Evolutionary conservation across 352 stramenopile species (phyloP).

Genomic region (Globisporangium recalcitrans): DNA sequence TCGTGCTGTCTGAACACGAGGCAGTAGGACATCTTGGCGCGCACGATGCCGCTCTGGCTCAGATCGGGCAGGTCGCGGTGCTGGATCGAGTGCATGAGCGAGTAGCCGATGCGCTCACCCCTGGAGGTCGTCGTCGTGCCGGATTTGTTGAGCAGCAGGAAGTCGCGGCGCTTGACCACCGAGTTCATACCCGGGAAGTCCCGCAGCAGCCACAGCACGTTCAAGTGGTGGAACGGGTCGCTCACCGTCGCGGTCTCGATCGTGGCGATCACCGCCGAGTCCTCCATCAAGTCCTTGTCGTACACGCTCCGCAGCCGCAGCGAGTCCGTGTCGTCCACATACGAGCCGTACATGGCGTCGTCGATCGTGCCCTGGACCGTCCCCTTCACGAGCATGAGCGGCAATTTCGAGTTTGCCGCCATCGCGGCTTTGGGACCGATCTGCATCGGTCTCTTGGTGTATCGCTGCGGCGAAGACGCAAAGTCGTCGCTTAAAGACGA

Average conservation of each 20-base stretch:
- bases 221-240: slow-evolving; percentile 55
- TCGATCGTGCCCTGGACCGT: slow-evolving; percentile 39
- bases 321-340: slow-evolving; percentile 34
- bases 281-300: slow-evolving; percentile 48
- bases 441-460: slow-evolving; percentile 9
- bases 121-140: slow-evolving; percentile 32
- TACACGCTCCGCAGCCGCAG: slow-evolving; percentile 28
- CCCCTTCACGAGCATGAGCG: slow-evolving; percentile 25
- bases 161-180: slow-evolving; percentile 41
- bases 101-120: slow-evolving; percentile 46
- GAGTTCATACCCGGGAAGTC: slow-evolving; percentile 26
- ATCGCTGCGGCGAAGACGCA: neutral
- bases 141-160: slow-evolving; percentile 34
- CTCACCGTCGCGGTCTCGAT: slow-evolving; percentile 35
- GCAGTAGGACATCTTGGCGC: slow-evolving; percentile 37
- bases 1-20: slow-evolving; percentile 38
- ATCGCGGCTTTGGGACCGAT: slow-evolving; percentile 41
- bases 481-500: slow-evolving; percentile 15
- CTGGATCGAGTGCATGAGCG: slow-evolving; percentile 44
- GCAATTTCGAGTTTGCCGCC: slow-evolving; percentile 37
- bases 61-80: slow-evolving; percentile 42
- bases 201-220: slow-evolving; percentile 38
- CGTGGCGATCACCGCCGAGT: slow-evolving; percentile 39
- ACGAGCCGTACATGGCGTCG: slow-evolving; percentile 44
- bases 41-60: slow-evolving; percentile 29